A percentile compares a stretch with the other conserved stretches of the same genome.
Conservation (phyloP, 805 yeast species). For the Metschnikowia shivogae region DNA sequence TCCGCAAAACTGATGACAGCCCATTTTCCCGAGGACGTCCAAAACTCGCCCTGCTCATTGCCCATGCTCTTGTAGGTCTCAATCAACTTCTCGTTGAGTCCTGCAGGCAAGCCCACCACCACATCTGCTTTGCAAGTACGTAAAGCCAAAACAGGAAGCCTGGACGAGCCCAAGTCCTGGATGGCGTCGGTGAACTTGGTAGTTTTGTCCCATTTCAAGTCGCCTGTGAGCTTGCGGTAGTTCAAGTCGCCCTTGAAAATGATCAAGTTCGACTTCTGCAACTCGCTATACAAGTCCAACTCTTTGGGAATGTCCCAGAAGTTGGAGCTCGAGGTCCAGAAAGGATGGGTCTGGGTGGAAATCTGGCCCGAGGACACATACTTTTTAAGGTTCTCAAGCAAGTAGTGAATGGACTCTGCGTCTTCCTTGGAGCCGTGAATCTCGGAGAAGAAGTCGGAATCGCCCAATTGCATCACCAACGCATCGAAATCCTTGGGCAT, state of each 20-base stretch:
- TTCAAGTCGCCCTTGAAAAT: slow-evolving; percentile 95
- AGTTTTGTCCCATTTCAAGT: slow-evolving; percentile 79
- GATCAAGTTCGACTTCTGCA: slow-evolving; percentile 62
- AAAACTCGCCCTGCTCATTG: slow-evolving; percentile 63
- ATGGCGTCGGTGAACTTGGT: slow-evolving; percentile 72
- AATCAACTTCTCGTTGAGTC: slow-evolving; percentile 65
- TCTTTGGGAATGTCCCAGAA: slow-evolving; percentile 76
- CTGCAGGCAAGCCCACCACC: slow-evolving; percentile 74
- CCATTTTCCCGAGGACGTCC: slow-evolving; percentile 91
- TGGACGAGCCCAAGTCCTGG: slow-evolving; percentile 59
- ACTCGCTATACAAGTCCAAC: slow-evolving; percentile 53
- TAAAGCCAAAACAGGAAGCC: slow-evolving; percentile 62
- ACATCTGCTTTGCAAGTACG: slow-evolving; percentile 98
- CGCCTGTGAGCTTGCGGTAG: slow-evolving; percentile 91
- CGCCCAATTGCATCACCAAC: slow-evolving; percentile 53
- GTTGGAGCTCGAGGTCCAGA: slow-evolving; percentile 82
- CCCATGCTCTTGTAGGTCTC: slow-evolving; percentile 55
- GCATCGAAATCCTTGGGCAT: slow-evolving; percentile 73
- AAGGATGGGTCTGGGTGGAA: slow-evolving; percentile 48
- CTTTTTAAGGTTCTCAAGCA: slow-evolving; percentile 20
- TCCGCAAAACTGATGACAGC: slow-evolving; percentile 59
- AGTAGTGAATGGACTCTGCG: slow-evolving; percentile 19
- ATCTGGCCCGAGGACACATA: slow-evolving; percentile 22
- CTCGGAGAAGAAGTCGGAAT: slow-evolving; percentile 48
- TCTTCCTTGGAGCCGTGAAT: slow-evolving; percentile 19